Conservation (phyloP, 1,284 basidiomycete genomes). For the Melanopsichium pennsylvanicum region DNA sequence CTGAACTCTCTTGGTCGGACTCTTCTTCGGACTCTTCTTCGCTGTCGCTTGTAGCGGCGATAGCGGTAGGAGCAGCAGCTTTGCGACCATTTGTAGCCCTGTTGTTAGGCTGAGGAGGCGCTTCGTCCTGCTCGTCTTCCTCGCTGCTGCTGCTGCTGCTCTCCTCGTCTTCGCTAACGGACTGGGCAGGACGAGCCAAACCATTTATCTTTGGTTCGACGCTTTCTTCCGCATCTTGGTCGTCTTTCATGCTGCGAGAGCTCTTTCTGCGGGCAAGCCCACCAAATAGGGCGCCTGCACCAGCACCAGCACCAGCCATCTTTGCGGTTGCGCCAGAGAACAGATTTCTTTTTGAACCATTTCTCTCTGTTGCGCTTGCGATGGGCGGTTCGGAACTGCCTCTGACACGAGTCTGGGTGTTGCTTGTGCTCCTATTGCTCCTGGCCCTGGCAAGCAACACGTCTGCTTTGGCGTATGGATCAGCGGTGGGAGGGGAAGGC, state of each 20-base stretch:
- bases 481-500: neutral
- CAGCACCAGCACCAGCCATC: slow-evolving; percentile 15
- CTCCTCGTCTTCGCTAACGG: slow-evolving; percentile 10
- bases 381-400: slow-evolving; percentile 10
- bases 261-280: slow-evolving; percentile 20
- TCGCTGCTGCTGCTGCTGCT: slow-evolving; percentile 7
- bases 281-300: slow-evolving; percentile 18
- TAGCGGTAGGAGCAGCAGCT: slow-evolving; percentile 16
- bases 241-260: slow-evolving; percentile 17
- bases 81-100: slow-evolving; percentile 8
- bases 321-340: slow-evolving; percentile 33
- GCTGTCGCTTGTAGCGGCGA: slow-evolving; percentile 8
- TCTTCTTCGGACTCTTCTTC: slow-evolving; percentile 8
- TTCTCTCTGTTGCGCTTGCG: neutral
- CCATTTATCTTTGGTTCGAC: neutral
- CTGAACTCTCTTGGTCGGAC: slow-evolving; percentile 31
- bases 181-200: slow-evolving; percentile 8
- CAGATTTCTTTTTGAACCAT: slow-evolving; percentile 6
- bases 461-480: slow-evolving; percentile 39
- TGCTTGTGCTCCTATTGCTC: slow-evolving; percentile 10
- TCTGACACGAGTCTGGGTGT: neutral
- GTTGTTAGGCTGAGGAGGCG: slow-evolving; percentile 10
- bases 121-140: slow-evolving; percentile 8
- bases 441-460: slow-evolving; percentile 29
- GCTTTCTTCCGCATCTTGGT: slow-evolving; percentile 1